phyloP scores from a whole-genome alignment of 192 early-diverging fungal genomes.

The Lunasporangiospora selenospora region DNA sequence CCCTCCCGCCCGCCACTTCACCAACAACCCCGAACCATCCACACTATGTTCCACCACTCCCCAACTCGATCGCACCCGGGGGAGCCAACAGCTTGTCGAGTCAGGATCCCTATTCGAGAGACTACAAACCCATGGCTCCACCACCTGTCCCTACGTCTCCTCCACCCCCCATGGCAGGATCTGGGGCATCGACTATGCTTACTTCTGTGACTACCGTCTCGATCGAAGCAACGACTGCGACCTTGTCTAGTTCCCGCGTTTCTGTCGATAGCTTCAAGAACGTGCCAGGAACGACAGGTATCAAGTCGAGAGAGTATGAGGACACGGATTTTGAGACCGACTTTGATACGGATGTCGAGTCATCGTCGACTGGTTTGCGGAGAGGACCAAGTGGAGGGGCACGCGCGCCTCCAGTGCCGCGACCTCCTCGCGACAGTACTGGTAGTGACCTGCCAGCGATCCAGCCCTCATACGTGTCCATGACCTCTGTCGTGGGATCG shows the following conservation, averaged over 20 bases:
- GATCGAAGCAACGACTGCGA: constrained; percentile 35
- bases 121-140: constrained; percentile 16
- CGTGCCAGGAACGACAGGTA: constrained; percentile 18
- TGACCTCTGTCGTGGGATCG: neutral
- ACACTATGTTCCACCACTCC: constrained; percentile 12
- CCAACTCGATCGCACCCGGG: neutral
- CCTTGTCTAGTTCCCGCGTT: constrained; percentile 26
- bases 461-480: constrained; percentile 22
- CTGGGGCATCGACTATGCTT: constrained; percentile 21
- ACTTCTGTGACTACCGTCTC: constrained; percentile 37
- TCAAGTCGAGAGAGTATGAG: neutral
- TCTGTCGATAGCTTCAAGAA: constrained; percentile 42
- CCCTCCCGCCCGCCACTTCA: constrained; percentile 22
- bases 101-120: too few relatives aligned
- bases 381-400: too few relatives aligned
- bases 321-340: constrained; percentile 23
- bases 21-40: constrained; percentile 11
- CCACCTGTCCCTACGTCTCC: constrained; percentile 31
- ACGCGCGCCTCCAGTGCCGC: too few relatives aligned
- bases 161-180: neutral
- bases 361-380: too few relatives aligned
- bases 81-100: too few relatives aligned
- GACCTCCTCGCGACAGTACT: too few relatives aligned
- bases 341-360: constrained; percentile 31
- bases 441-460: neutral